Evolutionary conservation across 805 yeast species (phyloP), one percentile per base, ranked within the genome.

Genomic region (Kuraishia ogatae): DNA sequence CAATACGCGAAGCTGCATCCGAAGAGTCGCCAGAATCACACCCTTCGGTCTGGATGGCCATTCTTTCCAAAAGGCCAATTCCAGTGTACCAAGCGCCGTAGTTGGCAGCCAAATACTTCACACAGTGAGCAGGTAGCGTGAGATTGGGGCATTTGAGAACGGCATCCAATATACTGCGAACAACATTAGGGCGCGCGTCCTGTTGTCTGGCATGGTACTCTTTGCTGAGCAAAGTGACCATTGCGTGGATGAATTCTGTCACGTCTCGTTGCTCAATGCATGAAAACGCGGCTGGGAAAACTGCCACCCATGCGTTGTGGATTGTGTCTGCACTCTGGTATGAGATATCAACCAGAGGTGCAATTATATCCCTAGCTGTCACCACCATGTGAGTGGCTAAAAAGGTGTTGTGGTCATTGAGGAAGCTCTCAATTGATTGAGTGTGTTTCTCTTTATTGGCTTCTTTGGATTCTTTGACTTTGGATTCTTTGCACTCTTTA

Each of bases 161-260:
- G 47, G 96, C 97, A 60, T 86, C 96, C 49, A 96, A 71, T 59
- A 94, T 70, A 1, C 94, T 84, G 59, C 88, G 89, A 10, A 96
- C 80, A 2, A 91, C 96, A 65, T 94, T 94, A 0, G 96, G 96
- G 53, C 92, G 80, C 51, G 83, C 78, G 57, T 89, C 94, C 51
- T 87, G 83, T 71, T 96, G 99, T 51, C 97, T 80, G n/a, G 85
- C 81, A 64, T 93, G 97, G 64, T 89, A 96, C 59, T 94, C 98
- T 64, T 89, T 90, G 0, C 97, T 87, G 50, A 94, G 71, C 50
- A 94, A 72, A 0, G 87, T 79, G 17, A 90, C 90, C 60, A 93
- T 74, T 17, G 88, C 81, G 54, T 94, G 83, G n/a, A 90, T 80
- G 66, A 94, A 86, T 48, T 91, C 97, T 55, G 86, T 81, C 60